phyloP scores from a whole-genome alignment of 345 rosid genomes.

The Chamaenerion angustifolium region DNA sequence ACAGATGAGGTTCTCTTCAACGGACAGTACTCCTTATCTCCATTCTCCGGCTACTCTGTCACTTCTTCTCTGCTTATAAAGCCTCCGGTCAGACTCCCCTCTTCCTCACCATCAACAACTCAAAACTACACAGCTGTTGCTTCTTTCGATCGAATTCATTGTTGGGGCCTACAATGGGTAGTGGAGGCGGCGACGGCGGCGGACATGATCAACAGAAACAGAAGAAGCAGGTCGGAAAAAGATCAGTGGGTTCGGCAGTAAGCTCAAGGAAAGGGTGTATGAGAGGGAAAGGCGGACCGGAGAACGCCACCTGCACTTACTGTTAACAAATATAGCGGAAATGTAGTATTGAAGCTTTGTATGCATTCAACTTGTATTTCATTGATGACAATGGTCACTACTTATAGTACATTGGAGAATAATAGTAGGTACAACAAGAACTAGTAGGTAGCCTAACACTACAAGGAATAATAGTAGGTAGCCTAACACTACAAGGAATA shows the following conservation, averaged over 20 bases:
- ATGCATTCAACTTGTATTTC: too few species aligned
- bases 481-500: too few species aligned
- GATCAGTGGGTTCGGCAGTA: conserved; percentile 45
- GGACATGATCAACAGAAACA: conserved; percentile 14
- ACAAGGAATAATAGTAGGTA: too few species aligned
- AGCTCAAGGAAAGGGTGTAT: conserved; percentile 92
- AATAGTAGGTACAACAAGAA: too few species aligned
- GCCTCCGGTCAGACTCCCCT: conserved; percentile 6
- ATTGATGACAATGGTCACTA: too few species aligned
- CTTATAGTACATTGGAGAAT: too few species aligned
- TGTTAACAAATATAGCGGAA: too few species aligned
- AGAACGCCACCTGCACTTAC: conserved; percentile 76
- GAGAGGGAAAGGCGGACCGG: conserved; percentile 95
- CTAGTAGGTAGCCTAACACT: too few species aligned
- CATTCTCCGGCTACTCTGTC: not conserved
- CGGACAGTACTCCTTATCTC: not conserved
- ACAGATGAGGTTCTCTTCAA: conserved; percentile 4
- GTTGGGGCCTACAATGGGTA: conserved; percentile 4
- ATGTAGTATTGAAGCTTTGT: too few species aligned
- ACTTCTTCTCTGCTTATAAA: conserved; percentile 3
- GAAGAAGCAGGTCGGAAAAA: conserved; percentile 21
- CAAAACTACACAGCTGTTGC: too few species aligned
- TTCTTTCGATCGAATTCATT: too few species aligned
- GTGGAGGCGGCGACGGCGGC: conserved; percentile 11
- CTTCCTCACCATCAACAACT: not conserved